Evolutionary conservation across 2,329 filamentous ascomycete species (phyloP).

Genomic region (Cercospora canescens): DNA sequence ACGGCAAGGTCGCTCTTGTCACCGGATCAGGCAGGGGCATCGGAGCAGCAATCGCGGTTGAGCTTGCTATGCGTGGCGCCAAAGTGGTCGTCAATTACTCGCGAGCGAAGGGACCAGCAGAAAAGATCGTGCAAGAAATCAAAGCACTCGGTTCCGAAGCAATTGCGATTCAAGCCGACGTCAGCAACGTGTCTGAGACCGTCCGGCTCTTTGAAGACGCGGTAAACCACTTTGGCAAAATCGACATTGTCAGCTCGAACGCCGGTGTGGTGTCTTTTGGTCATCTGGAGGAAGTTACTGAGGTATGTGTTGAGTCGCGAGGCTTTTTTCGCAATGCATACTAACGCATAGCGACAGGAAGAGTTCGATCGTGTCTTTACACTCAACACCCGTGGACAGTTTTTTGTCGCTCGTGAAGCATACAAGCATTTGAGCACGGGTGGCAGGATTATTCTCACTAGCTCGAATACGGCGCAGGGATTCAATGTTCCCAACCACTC

Average conservation of each 20-base stretch:
- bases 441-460: slow-evolving; percentile 53
- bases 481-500: slow-evolving; percentile 52
- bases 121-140: slow-evolving; percentile 65
- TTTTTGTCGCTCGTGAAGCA: slow-evolving; percentile 61
- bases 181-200: slow-evolving; percentile 63
- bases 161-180: slow-evolving; percentile 65
- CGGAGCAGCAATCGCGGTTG: slow-evolving; percentile 63
- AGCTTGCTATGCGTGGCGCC: slow-evolving; percentile 63
- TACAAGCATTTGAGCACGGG: slow-evolving; percentile 52
- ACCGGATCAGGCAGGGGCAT: slow-evolving; percentile 60
- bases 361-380: slow-evolving; percentile 60
- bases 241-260: slow-evolving; percentile 69
- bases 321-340: too few relatives aligned
- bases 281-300: slow-evolving; percentile 53
- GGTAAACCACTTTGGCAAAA: slow-evolving; percentile 60
- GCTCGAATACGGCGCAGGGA: slow-evolving; percentile 54
- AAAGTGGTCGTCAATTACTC: slow-evolving; percentile 66
- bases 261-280: slow-evolving; percentile 56
- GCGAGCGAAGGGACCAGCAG: slow-evolving; percentile 59
- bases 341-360: slow-evolving; percentile 32
- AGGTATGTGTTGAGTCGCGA: slow-evolving; percentile 35
- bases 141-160: slow-evolving; percentile 62
- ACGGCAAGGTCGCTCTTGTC: slow-evolving; percentile 53
- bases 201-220: slow-evolving; percentile 62
- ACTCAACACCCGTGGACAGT: slow-evolving; percentile 63